These are phyloP conservation scores for Neonectria faginata DNA, from an alignment of 2,329 filamentous ascomycete species.

Conservation along the genomic window DNA sequence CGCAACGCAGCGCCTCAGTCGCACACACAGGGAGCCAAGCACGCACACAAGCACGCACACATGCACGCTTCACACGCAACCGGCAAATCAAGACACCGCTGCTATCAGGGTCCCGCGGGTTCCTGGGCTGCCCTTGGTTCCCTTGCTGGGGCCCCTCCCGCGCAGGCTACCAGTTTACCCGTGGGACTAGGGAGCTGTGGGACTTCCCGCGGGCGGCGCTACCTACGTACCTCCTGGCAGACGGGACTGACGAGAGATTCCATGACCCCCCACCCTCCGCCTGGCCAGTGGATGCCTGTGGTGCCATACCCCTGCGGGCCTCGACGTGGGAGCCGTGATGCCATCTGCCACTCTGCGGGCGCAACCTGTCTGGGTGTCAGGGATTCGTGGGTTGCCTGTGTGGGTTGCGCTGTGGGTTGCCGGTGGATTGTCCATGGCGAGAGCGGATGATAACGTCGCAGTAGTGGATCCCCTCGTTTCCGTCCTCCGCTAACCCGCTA, in stretches of 20 bases:
- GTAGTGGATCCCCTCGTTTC: constrained; percentile 35
- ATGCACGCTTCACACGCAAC: constrained; percentile 14
- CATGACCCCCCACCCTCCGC: constrained; percentile 36
- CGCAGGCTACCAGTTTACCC: constrained; percentile 19
- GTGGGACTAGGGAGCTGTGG: constrained; percentile 22
- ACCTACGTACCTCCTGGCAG: constrained; percentile 15
- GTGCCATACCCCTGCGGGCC: constrained; percentile 46
- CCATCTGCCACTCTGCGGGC: constrained; percentile 46
- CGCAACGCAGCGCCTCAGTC: constrained; percentile 15
- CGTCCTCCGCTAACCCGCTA: constrained; percentile 33
- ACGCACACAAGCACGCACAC: constrained; percentile 10
- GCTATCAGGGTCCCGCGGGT: constrained; percentile 39
- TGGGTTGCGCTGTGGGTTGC: constrained; percentile 43
- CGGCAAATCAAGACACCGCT: constrained; percentile 35
- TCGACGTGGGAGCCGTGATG: constrained; percentile 48
- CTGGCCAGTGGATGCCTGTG: constrained; percentile 36
- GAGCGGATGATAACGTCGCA: constrained; percentile 45
- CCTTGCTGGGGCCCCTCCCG: constrained; percentile 27
- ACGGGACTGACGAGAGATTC: too few species aligned
- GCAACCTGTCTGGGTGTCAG: constrained; percentile 40
- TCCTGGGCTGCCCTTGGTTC: constrained; percentile 38
- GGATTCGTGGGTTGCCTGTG: constrained; percentile 44
- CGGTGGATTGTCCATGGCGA: constrained; percentile 36
- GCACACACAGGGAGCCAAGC: background rate
- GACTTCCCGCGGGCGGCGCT: constrained; percentile 29